Base-by-base conservation (phyloP, 192 early-diverging fungal genomes). In the Podila epigama region DNA sequence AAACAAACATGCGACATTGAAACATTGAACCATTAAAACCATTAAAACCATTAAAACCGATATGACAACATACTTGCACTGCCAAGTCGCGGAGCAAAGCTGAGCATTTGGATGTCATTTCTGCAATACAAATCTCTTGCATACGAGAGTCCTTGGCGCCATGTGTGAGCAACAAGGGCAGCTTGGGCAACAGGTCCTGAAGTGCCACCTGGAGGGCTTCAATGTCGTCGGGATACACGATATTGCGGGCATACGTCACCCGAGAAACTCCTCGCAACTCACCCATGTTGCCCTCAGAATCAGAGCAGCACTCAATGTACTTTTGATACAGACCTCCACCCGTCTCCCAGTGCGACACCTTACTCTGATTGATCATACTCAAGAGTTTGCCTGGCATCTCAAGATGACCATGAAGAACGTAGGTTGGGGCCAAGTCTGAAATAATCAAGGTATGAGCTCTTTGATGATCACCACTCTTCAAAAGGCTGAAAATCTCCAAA, bases 371-470 rank as follows among this genome's bases (percentile, higher is more conserved):
- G 48, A 89, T 34, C 54, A 63, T 63, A 2, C 52, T 61, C 50
- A 89, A 64, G 0, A 88, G 41, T 5, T 58, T 59, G 10, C 44
- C 27, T 1, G 88, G 72, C 5, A 82, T 65, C 35, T 51, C 28
- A 52, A 87, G 66, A 44, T 87, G 82, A 32, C 84, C 82, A 13
- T 81, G 67, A 8, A 91, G 65, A 56, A 91, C 66, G 6, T 66
- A 83, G 11, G 69, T 70, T 9, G 90, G 90, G 1, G 90, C 90
- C 58, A 91, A 65, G 5, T 78, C 66, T 28, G 83, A 81, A 50
- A 91, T 27, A 29, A 85, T 78, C 33, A 89, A 62, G 25, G 57
- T 53, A 44, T 89, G 88, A 0, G 84, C 90, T 18, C 82, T 52
- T 0, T 78, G 56, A 20, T 71, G 34, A 40, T 82, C 79, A 3